Conservation (phyloP, 805 yeast genomes). For the Hanseniaspora guilliermondii region DNA sequence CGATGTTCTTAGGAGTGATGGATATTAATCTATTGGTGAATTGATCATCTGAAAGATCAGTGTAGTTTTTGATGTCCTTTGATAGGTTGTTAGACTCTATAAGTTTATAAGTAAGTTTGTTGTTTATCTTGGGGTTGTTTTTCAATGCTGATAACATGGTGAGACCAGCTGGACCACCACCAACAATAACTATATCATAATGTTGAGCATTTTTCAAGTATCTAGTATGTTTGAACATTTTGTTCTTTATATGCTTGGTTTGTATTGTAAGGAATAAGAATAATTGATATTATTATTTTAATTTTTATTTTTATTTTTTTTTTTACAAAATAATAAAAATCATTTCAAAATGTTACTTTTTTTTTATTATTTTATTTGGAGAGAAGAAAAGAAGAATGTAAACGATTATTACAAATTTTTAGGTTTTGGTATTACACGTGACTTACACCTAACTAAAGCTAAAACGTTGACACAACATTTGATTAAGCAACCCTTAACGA, state of each 20-base stretch:
- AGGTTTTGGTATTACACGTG: too few relatives aligned
- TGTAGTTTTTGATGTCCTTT: not conserved
- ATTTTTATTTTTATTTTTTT: too few relatives aligned
- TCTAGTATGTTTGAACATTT: slow-evolving; percentile 19
- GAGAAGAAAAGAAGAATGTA: too few relatives aligned
- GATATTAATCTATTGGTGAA: slow-evolving; percentile 76
- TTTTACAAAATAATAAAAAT: too few relatives aligned
- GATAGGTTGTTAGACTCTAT: slow-evolving; percentile 58
- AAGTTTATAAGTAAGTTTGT: slow-evolving; percentile 45
- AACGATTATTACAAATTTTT: too few relatives aligned
- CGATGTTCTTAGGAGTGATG: slow-evolving; percentile 68
- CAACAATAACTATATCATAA: slow-evolving; percentile 62
- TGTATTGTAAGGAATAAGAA: not conserved
- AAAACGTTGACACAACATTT: too few relatives aligned
- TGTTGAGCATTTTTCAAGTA: slow-evolving; percentile 24
- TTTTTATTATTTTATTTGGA: too few relatives aligned
- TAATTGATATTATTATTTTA: not conserved
- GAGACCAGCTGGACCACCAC: slow-evolving; percentile 96
- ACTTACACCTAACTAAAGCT: too few relatives aligned
- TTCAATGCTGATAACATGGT: slow-evolving; percentile 61
- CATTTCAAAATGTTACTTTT: too few relatives aligned
- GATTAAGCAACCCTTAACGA: too few relatives aligned
- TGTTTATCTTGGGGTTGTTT: slow-evolving; percentile 31
- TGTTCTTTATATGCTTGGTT: not conserved
- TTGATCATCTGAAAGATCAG: slow-evolving; percentile 28